Percentiles rank a stretch among this genome's conserved stretches.
phyloP scores from a whole-genome alignment of 2,329 filamentous ascomycete genomes.

The Capronia epimyces region DNA sequence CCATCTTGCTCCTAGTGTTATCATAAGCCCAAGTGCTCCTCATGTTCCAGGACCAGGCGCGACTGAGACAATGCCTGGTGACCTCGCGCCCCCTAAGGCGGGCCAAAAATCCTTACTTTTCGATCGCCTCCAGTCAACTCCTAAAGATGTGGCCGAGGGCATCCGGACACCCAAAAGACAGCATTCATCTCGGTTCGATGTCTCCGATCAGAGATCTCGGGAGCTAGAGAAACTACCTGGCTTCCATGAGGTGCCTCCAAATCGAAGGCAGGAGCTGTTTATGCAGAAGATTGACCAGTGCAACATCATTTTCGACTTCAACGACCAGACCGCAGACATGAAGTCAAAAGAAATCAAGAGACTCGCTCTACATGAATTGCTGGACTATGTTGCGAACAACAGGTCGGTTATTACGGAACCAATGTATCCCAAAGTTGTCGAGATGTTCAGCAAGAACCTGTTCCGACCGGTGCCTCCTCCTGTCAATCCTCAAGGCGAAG shows the following conservation, averaged over 20 bases:
- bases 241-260: slow-evolving; percentile 95
- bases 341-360: slow-evolving; percentile 99
- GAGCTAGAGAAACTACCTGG: slow-evolving; percentile 96
- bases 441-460: slow-evolving; percentile 98
- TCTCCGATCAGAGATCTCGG: slow-evolving; percentile 80
- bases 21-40: slow-evolving; percentile 94
- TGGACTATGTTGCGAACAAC: slow-evolving; percentile 98
- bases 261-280: slow-evolving; percentile 90
- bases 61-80: slow-evolving; percentile 95
- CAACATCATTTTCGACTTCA: slow-evolving; percentile 99
- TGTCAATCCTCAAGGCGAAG: slow-evolving; percentile 95
- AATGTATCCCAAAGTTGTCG: slow-evolving; percentile 97
- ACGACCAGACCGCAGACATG: slow-evolving; percentile 96
- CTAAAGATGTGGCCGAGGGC: slow-evolving; percentile 93
- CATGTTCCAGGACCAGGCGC: slow-evolving; percentile 89
- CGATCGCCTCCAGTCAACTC: slow-evolving; percentile 83
- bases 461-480: slow-evolving; percentile 96
- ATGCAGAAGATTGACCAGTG: slow-evolving; percentile 99
- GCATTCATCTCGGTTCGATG: slow-evolving; percentile 95
- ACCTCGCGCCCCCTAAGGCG: slow-evolving; percentile 87
- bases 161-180: slow-evolving; percentile 93
- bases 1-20: slow-evolving; percentile 73
- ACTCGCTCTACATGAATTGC: slow-evolving; percentile 85
- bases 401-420: slow-evolving; percentile 96
- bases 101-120: slow-evolving; percentile 84